Base-by-base conservation (phyloP, 2,329 filamentous ascomycete species). In the Ophidiomyces ophidiicola region DNA sequence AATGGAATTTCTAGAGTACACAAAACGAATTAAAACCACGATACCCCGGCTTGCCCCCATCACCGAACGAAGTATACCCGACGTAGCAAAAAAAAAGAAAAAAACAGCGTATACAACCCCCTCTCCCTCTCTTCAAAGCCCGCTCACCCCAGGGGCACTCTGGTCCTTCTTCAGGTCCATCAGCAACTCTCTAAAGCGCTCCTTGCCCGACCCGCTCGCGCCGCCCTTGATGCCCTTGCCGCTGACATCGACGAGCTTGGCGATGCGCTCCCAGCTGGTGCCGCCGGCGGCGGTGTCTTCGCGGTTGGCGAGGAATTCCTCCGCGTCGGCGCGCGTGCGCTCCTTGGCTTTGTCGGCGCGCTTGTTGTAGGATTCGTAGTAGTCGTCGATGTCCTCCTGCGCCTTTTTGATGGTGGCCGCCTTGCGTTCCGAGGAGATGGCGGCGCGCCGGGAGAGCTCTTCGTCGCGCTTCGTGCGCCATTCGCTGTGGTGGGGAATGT, bases 311-410 rank as follows among this genome's bases (percentile, higher is more conserved):
- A 96, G 67, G 63, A 96, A 98, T 57, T 94, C 78, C 55, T 96
- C 88, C 5, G 88, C 90, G 52, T 98, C 90, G 60, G 82, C 81
- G 53, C 80, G 77, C 41, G 88, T 90, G 68, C 93, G 84, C 15
- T 80, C 71, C 50, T 94, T 80, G 44, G 75, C 76, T 73, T 96
- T 96, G 61, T 98, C 90, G 61, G 90, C 88, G 69, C 94, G 94
- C 62, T 81, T 79, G 69, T 96, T 96, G 71, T 98, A 98, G 65
- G 94, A 94, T 58, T 94, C 87, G 70, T 98, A 98, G 67, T 96
- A 98, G 60, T 94, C 90, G 60, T 98, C 90, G 48, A 98, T 93
- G 61, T 92, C 90, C 59, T 87, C 75, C 57, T 86, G 85, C 7
- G 90, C 90, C 51, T 90, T 85, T 59, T 84, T 78, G 57, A 94